phyloP scores from a whole-genome alignment of 441 rosid genomes.

The Capsella rubella region DNA sequence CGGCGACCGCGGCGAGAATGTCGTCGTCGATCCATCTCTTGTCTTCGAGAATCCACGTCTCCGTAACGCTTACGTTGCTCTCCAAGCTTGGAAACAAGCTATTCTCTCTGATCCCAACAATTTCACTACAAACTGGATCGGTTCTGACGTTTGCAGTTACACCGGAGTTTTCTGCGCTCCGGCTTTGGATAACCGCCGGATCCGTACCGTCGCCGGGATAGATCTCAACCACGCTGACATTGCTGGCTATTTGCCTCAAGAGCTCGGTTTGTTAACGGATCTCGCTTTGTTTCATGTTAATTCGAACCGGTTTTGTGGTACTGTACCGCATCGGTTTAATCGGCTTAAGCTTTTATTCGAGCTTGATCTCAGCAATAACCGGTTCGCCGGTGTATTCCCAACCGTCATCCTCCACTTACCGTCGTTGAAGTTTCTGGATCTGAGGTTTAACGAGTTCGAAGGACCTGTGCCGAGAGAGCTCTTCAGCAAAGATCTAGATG shows the following conservation, averaged over 20 bases:
- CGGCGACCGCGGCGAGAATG: conserved; percentile 39
- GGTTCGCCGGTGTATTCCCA: conserved; percentile 67
- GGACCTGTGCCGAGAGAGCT: conserved; percentile 64
- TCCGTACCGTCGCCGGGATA: conserved; percentile 64
- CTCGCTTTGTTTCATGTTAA: conserved; percentile 55
- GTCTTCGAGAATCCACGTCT: conserved; percentile 60
- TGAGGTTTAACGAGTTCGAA: conserved; percentile 75
- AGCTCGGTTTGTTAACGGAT: conserved; percentile 55
- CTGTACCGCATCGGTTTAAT: conserved; percentile 48
- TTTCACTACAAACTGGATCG: conserved; percentile 59
- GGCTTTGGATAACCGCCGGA: conserved; percentile 50
- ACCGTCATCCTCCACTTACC: conserved; percentile 56
- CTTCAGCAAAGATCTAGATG: conserved; percentile 64
- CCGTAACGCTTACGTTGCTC: conserved; percentile 60
- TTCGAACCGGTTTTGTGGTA: conserved; percentile 57
- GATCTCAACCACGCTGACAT: conserved; percentile 70
- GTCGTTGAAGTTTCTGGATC: conserved; percentile 59
- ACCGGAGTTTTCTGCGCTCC: conserved; percentile 62
- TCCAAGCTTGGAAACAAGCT: conserved; percentile 72
- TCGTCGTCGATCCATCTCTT: conserved; percentile 47
- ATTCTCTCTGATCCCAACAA: conserved; percentile 68
- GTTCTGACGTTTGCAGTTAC: conserved; percentile 62
- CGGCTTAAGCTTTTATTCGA: conserved; percentile 48
- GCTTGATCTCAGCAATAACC: conserved; percentile 72
- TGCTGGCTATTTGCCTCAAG: conserved; percentile 59